Percentiles rank a stretch among this genome's conserved stretches.
Evolutionary conservation across 176 grass and related monocot genomes (phyloP).

Genomic region (Zea mays): Zm-B73-REFERENCE-NAM-5.0 NC_050096.1:88347001-88347500

Average conservation of each 20-base stretch:
- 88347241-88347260: slow-evolving; percentile 15
- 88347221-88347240: background rate
- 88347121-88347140: background rate
- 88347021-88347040: background rate
- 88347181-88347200: background rate
- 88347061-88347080: background rate
- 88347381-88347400: slow-evolving; percentile 14
- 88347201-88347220: background rate
- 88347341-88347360: background rate
- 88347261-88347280: background rate
- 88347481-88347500: background rate
- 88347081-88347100: background rate
- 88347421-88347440: background rate
- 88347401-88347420: slow-evolving; percentile 4
- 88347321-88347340: background rate
- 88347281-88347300: slow-evolving; percentile 3
- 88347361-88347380: slow-evolving; percentile 20
- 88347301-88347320: background rate
- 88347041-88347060: background rate
- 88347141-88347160: background rate
- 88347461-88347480: slow-evolving; percentile 25
- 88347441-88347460: background rate
- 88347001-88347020: background rate
- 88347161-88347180: background rate
- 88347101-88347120: background rate